Evolutionary conservation across 2,329 filamentous ascomycete genomes (phyloP).

Genomic region (Ceratocystis ficicola): DNA sequence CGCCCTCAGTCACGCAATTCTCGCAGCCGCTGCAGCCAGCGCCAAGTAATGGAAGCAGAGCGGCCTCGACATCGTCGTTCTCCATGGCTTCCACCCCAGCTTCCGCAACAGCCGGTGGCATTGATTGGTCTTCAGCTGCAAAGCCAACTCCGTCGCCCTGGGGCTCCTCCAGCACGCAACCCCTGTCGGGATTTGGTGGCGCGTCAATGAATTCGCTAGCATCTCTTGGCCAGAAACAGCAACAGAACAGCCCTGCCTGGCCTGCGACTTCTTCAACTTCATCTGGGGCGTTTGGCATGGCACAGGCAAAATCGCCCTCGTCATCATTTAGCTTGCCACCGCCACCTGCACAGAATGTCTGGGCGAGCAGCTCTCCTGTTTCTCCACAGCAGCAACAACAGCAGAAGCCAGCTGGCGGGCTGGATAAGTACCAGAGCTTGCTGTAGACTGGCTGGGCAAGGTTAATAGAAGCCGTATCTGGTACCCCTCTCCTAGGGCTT

Average conservation of each 20-base stretch:
- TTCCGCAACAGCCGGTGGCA: conserved; percentile 20
- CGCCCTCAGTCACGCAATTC: conserved; percentile 49
- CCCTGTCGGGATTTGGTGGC: conserved; percentile 26
- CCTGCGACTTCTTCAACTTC: conserved; percentile 9
- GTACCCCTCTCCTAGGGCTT: not conserved
- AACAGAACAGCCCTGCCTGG: conserved; percentile 25
- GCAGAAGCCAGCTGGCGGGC: conserved; percentile 37
- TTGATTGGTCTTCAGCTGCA: not conserved
- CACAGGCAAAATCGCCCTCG: conserved; percentile 34
- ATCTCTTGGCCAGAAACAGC: conserved; percentile 34
- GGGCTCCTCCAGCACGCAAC: conserved; percentile 1
- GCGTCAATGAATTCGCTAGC: conserved; percentile 38
- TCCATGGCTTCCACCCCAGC: conserved; percentile 36
- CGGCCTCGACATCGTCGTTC: conserved; percentile 29
- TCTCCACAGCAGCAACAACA: conserved; percentile 25
- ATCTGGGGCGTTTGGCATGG: conserved; percentile 39
- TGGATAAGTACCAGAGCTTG: conserved; percentile 58
- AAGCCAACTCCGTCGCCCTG: not conserved
- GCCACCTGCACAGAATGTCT: conserved; percentile 29
- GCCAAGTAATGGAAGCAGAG: conserved; percentile 21
- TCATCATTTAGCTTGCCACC: conserved; percentile 39
- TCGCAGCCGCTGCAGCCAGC: conserved; percentile 42
- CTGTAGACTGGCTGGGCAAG: conserved; percentile 32
- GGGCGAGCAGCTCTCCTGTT: conserved; percentile 25
- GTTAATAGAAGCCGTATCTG: not conserved